Base-by-base conservation (phyloP, 352 stramenopile genomes). In the Globisporangium yorkense region DNA sequence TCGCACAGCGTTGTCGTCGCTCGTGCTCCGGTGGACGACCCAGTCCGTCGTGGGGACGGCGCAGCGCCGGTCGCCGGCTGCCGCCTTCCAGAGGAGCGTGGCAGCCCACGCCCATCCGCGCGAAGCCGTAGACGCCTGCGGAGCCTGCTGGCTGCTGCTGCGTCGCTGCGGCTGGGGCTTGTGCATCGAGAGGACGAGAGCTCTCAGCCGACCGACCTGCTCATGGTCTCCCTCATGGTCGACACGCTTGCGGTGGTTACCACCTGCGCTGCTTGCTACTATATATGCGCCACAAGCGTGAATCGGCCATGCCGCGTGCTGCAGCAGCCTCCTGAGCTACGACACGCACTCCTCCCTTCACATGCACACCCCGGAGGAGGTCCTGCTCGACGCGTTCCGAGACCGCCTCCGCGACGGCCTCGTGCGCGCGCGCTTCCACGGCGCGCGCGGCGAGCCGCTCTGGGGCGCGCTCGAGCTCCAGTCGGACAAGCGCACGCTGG, bases 381-480 rank as follows among this genome's bases (percentile, higher is more conserved):
- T 49, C 44, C 59, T 67, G 51, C 50, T 80, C 8, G 62, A 74
- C 27, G 39, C 55, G 13, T 92, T 92, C 51, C 77, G 80, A 16
- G 80, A 87, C 52, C 72, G 51, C 20, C 64, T 92, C 35, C 82
- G 79, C n/a, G 82, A 92, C 57, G 74, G 73, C 18, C 59, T 72
- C 18, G 54, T 92, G 9, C 48, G 51, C n/a, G 80, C 72, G 8
- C 55, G 44, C 12, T 75, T 83, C 58, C 84, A 94, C 56, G 75
- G 73, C 7, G 51, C 29, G 7, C 39, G 54, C 4, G 77, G 82
- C 15, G 77, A 84, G 56, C 84, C 84, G 1, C 31, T 80, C 13
- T 63, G 41, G 0, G 84, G 84, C 2, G 55, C 64, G 1, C 67
- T 94, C 31, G 75, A 88, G 66, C 70, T 94, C 8, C 67, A 74